Conservation (phyloP, 2,329 filamentous ascomycete genomes). For the Apiospora hydei region DNA sequence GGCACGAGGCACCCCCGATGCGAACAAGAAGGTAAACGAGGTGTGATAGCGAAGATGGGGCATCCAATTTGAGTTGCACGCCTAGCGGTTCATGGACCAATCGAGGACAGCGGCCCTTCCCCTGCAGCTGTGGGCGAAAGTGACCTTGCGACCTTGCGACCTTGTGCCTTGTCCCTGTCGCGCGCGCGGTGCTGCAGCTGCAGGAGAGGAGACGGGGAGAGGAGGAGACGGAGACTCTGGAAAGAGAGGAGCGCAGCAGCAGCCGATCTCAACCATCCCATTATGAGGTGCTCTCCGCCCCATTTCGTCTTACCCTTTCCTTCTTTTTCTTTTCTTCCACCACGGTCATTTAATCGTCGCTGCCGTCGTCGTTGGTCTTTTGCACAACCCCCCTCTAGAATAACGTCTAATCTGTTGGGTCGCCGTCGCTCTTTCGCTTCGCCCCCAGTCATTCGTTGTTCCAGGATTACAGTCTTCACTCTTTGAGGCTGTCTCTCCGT, state of each 20-base stretch:
- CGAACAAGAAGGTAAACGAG: background rate
- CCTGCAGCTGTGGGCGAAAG: background rate
- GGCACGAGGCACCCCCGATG: conserved; percentile 14
- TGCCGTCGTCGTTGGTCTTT: conserved; percentile 39
- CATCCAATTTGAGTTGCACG: conserved; percentile 20
- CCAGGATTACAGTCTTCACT: conserved; percentile 53
- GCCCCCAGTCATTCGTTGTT: conserved; percentile 49
- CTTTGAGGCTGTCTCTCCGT: conserved; percentile 54
- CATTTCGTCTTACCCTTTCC: conserved; percentile 22
- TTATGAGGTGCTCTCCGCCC: conserved; percentile 25
- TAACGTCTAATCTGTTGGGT: conserved; percentile 38
- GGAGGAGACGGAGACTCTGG: background rate
- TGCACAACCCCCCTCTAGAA: conserved; percentile 35
- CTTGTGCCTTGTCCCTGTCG: no score
- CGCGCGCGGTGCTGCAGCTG: background rate
- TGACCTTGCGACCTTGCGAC: no score
- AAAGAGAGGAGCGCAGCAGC: background rate
- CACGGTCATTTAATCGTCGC: conserved; percentile 45
- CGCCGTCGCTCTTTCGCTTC: conserved; percentile 37
- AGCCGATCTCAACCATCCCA: conserved; percentile 23
- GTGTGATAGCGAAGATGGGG: conserved; percentile 23
- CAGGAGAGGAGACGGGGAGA: background rate
- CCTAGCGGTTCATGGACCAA: conserved; percentile 20
- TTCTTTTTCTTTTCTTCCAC: conserved; percentile 39
- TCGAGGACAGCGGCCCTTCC: background rate